Percentiles rank a stretch among this genome's conserved stretches.
Conservation (phyloP, 768 basidiomycete genomes). For the Termitomyces sp. region DNA sequence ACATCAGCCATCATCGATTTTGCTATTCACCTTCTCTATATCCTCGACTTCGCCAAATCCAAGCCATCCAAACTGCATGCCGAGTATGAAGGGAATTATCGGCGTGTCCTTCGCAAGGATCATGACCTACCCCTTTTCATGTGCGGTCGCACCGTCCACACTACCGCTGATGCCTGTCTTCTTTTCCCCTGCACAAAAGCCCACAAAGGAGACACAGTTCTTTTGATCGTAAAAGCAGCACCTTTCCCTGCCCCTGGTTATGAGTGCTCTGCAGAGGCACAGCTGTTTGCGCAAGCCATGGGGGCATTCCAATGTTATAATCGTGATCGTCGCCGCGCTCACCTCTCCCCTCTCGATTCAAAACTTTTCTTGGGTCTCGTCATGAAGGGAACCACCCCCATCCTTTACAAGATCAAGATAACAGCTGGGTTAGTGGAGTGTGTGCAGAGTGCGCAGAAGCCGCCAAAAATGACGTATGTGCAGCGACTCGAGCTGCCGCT, state of each 20-base stretch:
- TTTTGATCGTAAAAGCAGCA: constrained; percentile 12
- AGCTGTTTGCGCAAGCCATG: constrained; percentile 15
- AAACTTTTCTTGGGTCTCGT: constrained; percentile 11
- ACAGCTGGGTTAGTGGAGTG: constrained; percentile 13
- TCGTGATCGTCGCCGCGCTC: constrained; percentile 11
- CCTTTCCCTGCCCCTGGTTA: not conserved
- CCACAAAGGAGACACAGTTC: constrained; percentile 4
- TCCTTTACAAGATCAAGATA: constrained; percentile 13
- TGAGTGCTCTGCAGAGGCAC: constrained; percentile 7
- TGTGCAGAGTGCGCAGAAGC: constrained; percentile 14
- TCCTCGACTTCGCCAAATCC: constrained; percentile 9
- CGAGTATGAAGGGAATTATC: not conserved
- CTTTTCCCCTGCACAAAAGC: constrained; percentile 2
- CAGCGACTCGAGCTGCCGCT: constrained; percentile 4
- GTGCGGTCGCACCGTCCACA: constrained; percentile 13
- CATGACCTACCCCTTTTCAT: constrained; percentile 16
- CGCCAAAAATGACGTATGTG: constrained; percentile 8
- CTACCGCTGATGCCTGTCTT: constrained; percentile 13
- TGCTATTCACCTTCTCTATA: constrained; percentile 8
- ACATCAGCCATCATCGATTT: constrained; percentile 10
- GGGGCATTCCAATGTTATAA: constrained; percentile 15
- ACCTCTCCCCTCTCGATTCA: constrained; percentile 9
- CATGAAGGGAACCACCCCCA: constrained; percentile 13
- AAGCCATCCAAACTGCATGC: constrained; percentile 4
- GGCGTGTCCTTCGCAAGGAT: constrained; percentile 9